Evolutionary conservation across 441 rosid species (phyloP).

Genomic region (Corymbia citriodora): DNA sequence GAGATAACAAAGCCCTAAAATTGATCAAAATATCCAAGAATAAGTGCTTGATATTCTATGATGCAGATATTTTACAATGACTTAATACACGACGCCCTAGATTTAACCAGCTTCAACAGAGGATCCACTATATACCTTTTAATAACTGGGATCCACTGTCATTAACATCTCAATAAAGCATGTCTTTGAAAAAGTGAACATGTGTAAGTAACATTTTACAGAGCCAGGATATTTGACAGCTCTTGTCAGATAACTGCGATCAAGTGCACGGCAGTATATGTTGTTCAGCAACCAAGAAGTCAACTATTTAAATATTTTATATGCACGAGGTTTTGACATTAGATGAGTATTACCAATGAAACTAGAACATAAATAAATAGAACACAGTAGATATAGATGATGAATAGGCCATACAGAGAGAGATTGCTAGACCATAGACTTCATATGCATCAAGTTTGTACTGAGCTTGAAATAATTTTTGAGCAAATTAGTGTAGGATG

Average conservation of each 20-base stretch:
- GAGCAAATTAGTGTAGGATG: not conserved
- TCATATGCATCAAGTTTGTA: not conserved
- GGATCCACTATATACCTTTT: not conserved
- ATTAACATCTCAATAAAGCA: not conserved
- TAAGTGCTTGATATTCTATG: not conserved
- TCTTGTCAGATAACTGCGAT: not conserved
- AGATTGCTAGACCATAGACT: not conserved
- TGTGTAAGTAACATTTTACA: not conserved
- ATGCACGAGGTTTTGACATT: not conserved
- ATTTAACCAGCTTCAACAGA: not conserved
- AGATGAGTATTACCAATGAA: not conserved
- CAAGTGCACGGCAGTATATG: not conserved
- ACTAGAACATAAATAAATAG: not conserved
- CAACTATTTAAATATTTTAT: not conserved
- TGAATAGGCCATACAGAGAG: not conserved
- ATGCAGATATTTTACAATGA: not conserved
- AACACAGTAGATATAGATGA: not conserved
- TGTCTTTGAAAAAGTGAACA: not conserved
- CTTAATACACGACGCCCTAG: not conserved
- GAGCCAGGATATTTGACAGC: not conserved
- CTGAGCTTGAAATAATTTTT: not conserved
- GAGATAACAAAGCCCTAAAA: slow-evolving; percentile 71
- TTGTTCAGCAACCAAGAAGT: not conserved
- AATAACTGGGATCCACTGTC: not conserved
- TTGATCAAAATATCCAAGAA: slow-evolving; percentile 4